These are phyloP conservation scores for Phytophthora multivora DNA, from an alignment of 352 stramenopile genomes.

Conservation along the genomic window DNA sequence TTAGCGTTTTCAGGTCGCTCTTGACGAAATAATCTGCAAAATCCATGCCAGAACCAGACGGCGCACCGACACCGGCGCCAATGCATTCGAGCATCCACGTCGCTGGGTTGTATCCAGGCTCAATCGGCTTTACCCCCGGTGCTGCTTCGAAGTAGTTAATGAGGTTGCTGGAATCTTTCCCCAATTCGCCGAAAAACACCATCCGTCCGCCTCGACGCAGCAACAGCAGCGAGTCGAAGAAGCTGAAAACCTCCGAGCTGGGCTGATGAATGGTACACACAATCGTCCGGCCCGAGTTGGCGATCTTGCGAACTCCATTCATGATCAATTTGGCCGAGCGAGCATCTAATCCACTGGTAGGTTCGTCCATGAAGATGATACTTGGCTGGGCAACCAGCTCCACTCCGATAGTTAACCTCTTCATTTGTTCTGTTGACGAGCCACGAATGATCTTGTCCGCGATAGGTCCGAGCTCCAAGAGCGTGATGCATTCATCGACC, in stretches of 20 bases:
- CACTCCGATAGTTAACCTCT: constrained; percentile 84
- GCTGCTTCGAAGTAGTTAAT: constrained; percentile 61
- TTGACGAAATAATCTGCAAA: constrained; percentile 47
- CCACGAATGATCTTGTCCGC: constrained; percentile 63
- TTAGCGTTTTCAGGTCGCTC: constrained; percentile 38
- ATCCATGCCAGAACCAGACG: constrained; percentile 27
- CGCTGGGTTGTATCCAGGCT: constrained; percentile 86
- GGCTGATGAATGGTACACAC: constrained; percentile 95
- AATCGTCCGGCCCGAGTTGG: constrained; percentile 71
- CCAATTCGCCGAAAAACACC: constrained; percentile 68
- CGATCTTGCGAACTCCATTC: constrained; percentile 88
- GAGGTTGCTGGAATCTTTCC: constrained; percentile 43
- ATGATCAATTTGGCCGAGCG: constrained; percentile 86
- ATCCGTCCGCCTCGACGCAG: constrained; percentile 59
- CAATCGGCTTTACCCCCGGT: constrained; percentile 51
- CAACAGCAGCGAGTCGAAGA: constrained; percentile 88
- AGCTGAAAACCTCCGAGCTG: constrained; percentile 85
- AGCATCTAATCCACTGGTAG: constrained; percentile 88
- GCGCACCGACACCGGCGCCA: constrained; percentile 48
- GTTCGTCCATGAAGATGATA: constrained; percentile 91
- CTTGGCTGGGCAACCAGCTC: constrained; percentile 88
- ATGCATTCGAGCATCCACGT: constrained; percentile 91
- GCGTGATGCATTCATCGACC: constrained; percentile 57
- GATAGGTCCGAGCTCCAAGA: constrained; percentile 56
- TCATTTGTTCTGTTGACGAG: constrained; percentile 63